Conservation (phyloP, 208 protist species). For the Wallacemonas collosoma region DNA sequence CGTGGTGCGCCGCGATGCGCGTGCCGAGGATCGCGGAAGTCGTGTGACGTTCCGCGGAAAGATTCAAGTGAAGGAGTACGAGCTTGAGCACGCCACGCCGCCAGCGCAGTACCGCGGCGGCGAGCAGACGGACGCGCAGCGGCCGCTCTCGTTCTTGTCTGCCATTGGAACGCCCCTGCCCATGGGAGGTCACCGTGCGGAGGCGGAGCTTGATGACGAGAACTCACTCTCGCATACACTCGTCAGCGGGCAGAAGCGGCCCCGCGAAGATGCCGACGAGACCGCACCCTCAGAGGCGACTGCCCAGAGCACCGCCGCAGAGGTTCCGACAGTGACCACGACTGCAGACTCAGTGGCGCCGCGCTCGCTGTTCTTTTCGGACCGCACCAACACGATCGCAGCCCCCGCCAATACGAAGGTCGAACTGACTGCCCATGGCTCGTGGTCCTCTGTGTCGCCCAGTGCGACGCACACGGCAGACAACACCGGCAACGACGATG, state of each 20-base stretch:
- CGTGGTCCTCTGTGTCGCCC: neutral
- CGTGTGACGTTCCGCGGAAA: conserved; percentile 82
- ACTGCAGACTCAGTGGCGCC: neutral
- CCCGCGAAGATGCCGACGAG: conserved; percentile 3
- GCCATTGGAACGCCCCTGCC: conserved; percentile 15
- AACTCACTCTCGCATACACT: conserved; percentile 12
- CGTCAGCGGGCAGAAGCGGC: conserved; percentile 16
- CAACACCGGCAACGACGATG: neutral
- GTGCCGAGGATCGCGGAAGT: conserved; percentile 32
- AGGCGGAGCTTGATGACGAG: conserved; percentile 4
- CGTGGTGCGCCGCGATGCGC: conserved; percentile 68
- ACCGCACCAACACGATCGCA: conserved; percentile 16
- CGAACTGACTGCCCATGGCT: neutral
- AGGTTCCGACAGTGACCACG: neutral
- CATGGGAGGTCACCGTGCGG: neutral
- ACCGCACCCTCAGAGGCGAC: neutral
- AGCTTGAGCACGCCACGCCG: conserved; percentile 48
- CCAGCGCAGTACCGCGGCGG: conserved; percentile 1
- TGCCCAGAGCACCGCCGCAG: no score
- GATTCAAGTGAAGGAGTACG: conserved; percentile 83
- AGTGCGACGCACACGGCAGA: neutral
- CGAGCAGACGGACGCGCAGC: neutral
- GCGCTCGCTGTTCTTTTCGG: conserved; percentile 9
- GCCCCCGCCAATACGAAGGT: conserved; percentile 2
- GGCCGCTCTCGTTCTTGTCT: conserved; percentile 11